These are phyloP conservation scores for Paecilomyces niveus DNA, from an alignment of 2,329 filamentous ascomycete genomes.

Conservation along the genomic window DNA sequence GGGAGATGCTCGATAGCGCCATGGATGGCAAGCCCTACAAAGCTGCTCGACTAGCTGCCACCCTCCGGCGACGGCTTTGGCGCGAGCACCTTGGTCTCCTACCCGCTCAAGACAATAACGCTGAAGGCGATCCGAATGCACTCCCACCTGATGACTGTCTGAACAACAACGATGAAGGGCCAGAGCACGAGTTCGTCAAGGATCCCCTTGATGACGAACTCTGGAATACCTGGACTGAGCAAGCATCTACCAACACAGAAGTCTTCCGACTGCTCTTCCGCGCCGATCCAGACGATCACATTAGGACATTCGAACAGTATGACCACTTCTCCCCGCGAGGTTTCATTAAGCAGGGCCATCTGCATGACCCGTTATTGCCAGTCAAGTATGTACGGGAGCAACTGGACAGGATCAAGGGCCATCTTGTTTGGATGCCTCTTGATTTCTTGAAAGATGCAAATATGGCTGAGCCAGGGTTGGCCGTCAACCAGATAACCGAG, in stretches of 20 bases:
- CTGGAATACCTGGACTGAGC: conserved; percentile 62
- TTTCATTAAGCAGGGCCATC: conserved; percentile 72
- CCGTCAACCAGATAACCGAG: conserved; percentile 81
- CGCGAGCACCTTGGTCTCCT: conserved; percentile 85
- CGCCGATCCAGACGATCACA: conserved; percentile 78
- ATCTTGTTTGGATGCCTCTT: conserved; percentile 93
- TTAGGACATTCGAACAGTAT: conserved; percentile 87
- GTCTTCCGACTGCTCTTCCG: conserved; percentile 79
- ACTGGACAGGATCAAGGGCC: conserved; percentile 73
- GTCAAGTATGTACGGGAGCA: conserved; percentile 66
- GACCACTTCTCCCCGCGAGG: conserved; percentile 61
- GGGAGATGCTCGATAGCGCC: conserved; percentile 57
- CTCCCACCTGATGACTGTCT: conserved; percentile 62
- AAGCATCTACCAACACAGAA: conserved; percentile 71
- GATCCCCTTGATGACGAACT: conserved; percentile 68
- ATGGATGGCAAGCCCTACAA: conserved; percentile 69
- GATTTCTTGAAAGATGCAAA: conserved; percentile 75
- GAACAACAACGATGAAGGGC: conserved; percentile 68
- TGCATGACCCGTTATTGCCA: conserved; percentile 73
- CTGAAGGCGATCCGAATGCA: conserved; percentile 64
- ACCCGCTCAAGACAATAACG: conserved; percentile 62
- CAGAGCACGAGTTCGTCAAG: conserved; percentile 59
- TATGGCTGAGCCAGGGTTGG: conserved; percentile 84
- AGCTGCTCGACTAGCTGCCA: conserved; percentile 69
- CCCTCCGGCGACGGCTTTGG: conserved; percentile 77